Evolutionary conservation across 441 rosid genomes (phyloP).

Genomic region (Brassica hybrid): DNA sequence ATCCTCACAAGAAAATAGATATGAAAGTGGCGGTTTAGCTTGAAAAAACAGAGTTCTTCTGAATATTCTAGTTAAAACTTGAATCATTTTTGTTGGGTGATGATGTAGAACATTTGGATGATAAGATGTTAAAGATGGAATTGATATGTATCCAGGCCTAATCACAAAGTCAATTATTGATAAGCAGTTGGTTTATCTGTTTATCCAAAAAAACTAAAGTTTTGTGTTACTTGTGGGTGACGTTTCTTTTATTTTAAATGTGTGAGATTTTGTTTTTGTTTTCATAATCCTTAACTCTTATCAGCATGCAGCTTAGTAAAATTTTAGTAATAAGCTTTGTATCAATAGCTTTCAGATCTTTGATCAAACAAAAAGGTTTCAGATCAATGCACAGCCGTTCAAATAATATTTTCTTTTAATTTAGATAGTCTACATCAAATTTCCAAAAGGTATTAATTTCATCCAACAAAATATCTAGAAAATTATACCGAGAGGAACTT

Average conservation of each 20-base stretch:
- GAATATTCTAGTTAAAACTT: background rate
- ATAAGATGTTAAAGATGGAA: conserved; percentile 2
- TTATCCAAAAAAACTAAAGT: no score
- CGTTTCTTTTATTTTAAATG: background rate
- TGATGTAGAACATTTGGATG: conserved; percentile 13
- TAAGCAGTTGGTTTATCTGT: background rate
- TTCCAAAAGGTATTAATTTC: conserved; percentile 12
- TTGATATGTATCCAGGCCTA: background rate
- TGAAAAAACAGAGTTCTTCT: background rate
- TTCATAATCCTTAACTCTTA: background rate
- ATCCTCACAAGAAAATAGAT: conserved; percentile 70
- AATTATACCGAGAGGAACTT: conserved; percentile 1
- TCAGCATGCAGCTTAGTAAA: background rate
- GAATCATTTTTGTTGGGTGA: no score
- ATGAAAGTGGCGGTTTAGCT: conserved; percentile 57
- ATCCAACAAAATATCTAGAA: conserved; percentile 30
- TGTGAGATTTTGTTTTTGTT: background rate
- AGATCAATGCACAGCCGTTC: background rate
- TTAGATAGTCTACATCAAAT: conserved; percentile 14
- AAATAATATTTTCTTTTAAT: background rate
- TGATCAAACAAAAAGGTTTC: background rate
- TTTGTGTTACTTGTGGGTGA: background rate
- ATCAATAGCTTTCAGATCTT: background rate
- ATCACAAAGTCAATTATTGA: background rate
- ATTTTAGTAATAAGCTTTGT: background rate